Conservation (phyloP, 179 eudicot species). For the Gypsophila paniculata region DNA sequence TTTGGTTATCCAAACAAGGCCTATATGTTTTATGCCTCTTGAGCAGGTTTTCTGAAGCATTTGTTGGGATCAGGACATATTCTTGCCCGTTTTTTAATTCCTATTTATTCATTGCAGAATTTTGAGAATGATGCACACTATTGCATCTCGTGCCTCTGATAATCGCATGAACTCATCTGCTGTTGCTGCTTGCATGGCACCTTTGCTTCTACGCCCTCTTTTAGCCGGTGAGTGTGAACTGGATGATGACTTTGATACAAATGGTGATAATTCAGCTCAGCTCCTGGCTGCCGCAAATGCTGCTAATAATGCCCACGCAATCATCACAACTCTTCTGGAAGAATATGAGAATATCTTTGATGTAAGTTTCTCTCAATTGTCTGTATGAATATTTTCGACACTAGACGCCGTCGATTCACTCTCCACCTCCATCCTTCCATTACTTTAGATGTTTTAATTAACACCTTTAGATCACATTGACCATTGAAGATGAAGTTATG, state of each 20-base stretch:
- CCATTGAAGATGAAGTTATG: not conserved
- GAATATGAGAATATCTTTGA: constrained; percentile 86
- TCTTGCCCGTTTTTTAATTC: not conserved
- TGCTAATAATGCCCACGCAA: constrained; percentile 95
- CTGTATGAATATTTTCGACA: not conserved
- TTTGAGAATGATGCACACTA: constrained; percentile 88
- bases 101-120: constrained; percentile 44
- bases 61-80: not conserved
- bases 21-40: not conserved
- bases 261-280: constrained; percentile 93
- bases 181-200: constrained; percentile 99
- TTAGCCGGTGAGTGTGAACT: constrained; percentile 96
- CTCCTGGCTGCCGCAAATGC: constrained; percentile 99
- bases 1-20: no score
- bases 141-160: constrained; percentile 68
- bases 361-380: constrained; percentile 45
- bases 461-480: not conserved
- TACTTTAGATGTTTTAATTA: no score
- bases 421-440: not conserved
- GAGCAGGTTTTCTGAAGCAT: constrained; percentile 6
- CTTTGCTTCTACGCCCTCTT: constrained; percentile 95
- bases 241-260: constrained; percentile 82
- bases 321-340: constrained; percentile 78
- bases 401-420: not conserved
- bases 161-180: constrained; percentile 94